Base-by-base conservation (phyloP, 2,329 filamentous ascomycete genomes). In the Calonectria pauciramosa region DNA sequence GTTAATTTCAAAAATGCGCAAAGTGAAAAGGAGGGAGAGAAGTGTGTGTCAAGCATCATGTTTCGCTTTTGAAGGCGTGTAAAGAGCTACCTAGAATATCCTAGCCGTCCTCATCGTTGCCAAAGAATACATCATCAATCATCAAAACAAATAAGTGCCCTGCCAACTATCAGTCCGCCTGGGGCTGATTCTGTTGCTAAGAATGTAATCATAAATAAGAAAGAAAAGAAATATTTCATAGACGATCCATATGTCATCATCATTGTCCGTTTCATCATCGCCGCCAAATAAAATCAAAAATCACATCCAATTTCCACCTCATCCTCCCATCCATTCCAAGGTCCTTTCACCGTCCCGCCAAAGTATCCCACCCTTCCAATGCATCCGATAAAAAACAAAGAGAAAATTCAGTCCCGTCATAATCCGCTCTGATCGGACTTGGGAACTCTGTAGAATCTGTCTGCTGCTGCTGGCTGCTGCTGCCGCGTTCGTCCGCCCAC, bases 211-310 rank as follows among this genome's bases (percentile, higher is more conserved):
- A 69, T 69, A 41, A 60, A 28, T 32, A 69, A 32, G 28, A 34
- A 75, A 70, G 73, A 73, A 78, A 76, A 54, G 71, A 80, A 76
- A 79, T 75, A 74, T 66, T 75, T 81, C 78, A 77, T 79, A 68
- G 77, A 80, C 78, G 78, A 76, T 77, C 79, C 77, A 52, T 60
- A 60, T 79, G 71, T 74, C 74, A 70, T 81, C 79, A 78, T 81
- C 79, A 81, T 81, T 78, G 77, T 72, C 78, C 79, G 75, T 80
- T 78, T 72, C 79, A 76, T 81, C 60, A 41, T 65, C 60, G 60
- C 41, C 26, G 38, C 65, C 49, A 54, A 51, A 63, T 36, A 36
- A 63, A 47, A 60, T 41, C 60, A 44, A 47, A 65, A 47, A 65
- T 51, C 49, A 54, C 47, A n/a, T 30, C 28, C 65, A 68, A 72